phyloP scores from a whole-genome alignment of 306 rosid genomes.

The Alnus rubra region DNA sequence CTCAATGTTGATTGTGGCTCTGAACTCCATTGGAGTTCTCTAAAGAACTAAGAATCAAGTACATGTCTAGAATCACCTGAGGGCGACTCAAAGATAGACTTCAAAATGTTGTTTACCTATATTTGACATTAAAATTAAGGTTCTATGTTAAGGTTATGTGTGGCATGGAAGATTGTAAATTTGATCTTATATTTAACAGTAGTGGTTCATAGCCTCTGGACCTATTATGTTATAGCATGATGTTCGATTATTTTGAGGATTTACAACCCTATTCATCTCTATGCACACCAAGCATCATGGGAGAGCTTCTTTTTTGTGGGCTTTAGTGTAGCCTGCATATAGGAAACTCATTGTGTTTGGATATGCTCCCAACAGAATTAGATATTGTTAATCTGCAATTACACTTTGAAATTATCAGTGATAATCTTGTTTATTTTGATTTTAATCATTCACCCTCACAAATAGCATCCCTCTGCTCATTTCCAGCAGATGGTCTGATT shows the following conservation, averaged over 20 bases:
- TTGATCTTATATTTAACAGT: not conserved
- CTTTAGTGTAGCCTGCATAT: conserved; percentile 13
- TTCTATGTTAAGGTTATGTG: not conserved
- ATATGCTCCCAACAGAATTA: conserved; percentile 4
- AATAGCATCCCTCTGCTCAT: conserved; percentile 19
- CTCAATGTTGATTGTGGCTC: not conserved
- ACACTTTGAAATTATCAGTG: conserved; percentile 4
- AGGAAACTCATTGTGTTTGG: not conserved
- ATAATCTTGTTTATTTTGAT: not conserved
- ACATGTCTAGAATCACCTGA: not conserved
- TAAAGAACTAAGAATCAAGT: not conserved
- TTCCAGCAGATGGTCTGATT: conserved; percentile 14
- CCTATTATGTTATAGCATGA: conserved; percentile 1
- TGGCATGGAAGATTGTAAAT: not conserved
- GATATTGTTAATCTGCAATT: not conserved
- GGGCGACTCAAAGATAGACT: conserved; percentile 3
- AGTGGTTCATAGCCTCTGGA: not conserved
- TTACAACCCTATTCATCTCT: not conserved
- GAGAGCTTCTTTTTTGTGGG: conserved; percentile 9
- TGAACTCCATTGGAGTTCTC: not conserved
- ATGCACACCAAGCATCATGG: conserved; percentile 17
- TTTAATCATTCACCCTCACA: conserved; percentile 1
- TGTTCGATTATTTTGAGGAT: not conserved
- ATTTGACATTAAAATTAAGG: not conserved
- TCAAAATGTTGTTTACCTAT: not conserved